Evolutionary conservation across 306 rosid genomes (phyloP).

Genomic region (Acacia acuminata): DNA sequence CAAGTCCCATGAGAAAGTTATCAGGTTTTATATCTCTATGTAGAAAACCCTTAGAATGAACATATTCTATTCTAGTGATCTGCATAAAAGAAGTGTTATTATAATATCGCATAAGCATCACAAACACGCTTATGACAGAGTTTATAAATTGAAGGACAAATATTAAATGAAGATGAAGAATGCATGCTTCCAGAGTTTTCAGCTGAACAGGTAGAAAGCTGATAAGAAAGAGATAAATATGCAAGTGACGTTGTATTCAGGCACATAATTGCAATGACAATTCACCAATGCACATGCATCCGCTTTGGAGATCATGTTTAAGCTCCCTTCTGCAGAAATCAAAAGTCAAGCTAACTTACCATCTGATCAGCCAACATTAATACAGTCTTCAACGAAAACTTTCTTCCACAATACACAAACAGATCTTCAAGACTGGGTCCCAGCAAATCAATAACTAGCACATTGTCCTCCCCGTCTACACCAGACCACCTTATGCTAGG

Average conservation of each 20-base stretch:
- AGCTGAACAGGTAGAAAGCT: background rate
- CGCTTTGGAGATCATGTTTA: background rate
- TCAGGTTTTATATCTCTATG: constrained; percentile 97
- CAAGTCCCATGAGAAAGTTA: constrained; percentile 98
- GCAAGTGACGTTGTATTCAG: background rate
- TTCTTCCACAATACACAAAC: constrained; percentile 61
- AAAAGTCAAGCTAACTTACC: constrained; percentile 32
- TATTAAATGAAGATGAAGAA: constrained; percentile 7
- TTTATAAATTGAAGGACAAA: background rate
- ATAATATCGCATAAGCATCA: constrained; percentile 3
- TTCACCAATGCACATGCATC: background rate
- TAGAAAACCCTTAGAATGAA: constrained; percentile 90
- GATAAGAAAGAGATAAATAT: background rate
- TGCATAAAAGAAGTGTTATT: constrained; percentile 20
- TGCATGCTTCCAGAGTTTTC: background rate
- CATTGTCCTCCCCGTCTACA: constrained; percentile 50
- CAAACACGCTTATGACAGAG: background rate
- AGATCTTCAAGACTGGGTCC: constrained; percentile 68
- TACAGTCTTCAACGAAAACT: constrained; percentile 56
- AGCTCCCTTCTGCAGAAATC: background rate
- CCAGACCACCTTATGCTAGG: constrained; percentile 57
- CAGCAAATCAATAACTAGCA: constrained; percentile 55
- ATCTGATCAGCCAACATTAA: constrained; percentile 64
- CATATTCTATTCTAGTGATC: constrained; percentile 89
- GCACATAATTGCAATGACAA: background rate